Evolutionary conservation across 352 stramenopile species (phyloP), one percentile per base, ranked within the genome.

Genomic region (Blastocystis sp.): DNA sequence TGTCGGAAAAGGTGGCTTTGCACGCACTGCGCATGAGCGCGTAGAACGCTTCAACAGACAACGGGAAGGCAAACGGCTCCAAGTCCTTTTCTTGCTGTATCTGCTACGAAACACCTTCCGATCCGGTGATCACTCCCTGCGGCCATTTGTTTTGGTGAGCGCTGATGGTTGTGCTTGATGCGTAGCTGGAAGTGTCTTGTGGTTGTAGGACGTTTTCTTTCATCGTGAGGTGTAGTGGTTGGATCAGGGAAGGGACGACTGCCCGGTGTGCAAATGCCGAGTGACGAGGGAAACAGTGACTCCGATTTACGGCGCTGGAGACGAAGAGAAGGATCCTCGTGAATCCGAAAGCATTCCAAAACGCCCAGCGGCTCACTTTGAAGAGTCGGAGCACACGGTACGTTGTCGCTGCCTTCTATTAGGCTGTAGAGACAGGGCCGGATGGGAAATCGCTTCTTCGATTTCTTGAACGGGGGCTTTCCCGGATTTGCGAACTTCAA

Each of bases 221-320:
- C 19, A 17, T 79, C 28, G 34, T 43, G 69, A 41, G 70, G 10
- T 7, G 21, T 87, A 87, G 77, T 87, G 77, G 77, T n/a, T 87
- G 4, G 65, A 87, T 0, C n/a, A 77, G 1, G 60, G 23, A 65
- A 56, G 62, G 1, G 62, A 87, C 48, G 65, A 74, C 40, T 87
- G 77, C 78, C 77, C 77, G 10, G 77, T 87, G 5, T 87, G 77
- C 34, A 87, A 69, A 78, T 41, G 77, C 21, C 38, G 61, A 52
- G 65, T 87, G 7, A 77, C 77, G 14, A 79, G 23, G 40, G 77
- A 87, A 11, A 77, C 70, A 34, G 62, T 87, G 0, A 87, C 65
- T 76, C 77, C 77, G 48, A 87, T 87, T 48, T 87, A 87, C 40
- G 77, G 77, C 62, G 65, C 45, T 23, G 59, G 60, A 60, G 62